Base-by-base conservation (phyloP, 345 rosid species). In the Camelina hispida region DNA sequence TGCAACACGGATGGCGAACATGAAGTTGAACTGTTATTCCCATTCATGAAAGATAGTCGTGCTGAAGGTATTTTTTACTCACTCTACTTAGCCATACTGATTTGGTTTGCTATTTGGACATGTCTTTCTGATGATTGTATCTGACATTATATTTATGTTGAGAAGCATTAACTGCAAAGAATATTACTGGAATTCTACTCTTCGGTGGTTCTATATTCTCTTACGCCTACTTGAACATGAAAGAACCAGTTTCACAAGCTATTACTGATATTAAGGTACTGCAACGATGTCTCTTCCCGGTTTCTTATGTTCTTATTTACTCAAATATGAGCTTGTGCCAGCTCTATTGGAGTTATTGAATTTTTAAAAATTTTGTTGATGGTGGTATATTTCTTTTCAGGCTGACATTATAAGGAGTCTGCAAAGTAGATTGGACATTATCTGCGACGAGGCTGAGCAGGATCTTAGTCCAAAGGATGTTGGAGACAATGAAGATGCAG, bases 161-260 rank as follows among this genome's bases (percentile, higher is more conserved):
- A 65, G 80, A 84, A 88, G 98, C 91, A 75, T 80, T 79, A 88
- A 82, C 80, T 77, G 76, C 83, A 68, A 85, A 87, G 69, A 82
- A 83, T 63, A 80, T 90, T 69, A 57, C 74, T 66, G 98, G 98
- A 50, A 58, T 90, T 78, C 78, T 90, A 50, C 74, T 79, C 61
- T 83, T 88, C 28, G 68, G 84, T 76, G 94, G 97, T 62, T 88
- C 92, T 0, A 69, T 94, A 48, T 81, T 83, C 79, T 90, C 96
- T 17, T 86, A 74, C 78, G 89, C 97, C 28, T 87, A 85, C 82
- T 73, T 85, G 81, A 85, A 83, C 78, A 76, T 81, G 11, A 91
- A 89, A 80, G 98, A 94, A 80, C 85, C 91, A 46, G 79, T 85
- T 74, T 87, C 93, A 51, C 93, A 90, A 80, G 96, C 97, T 67